Conservation (phyloP, 768 basidiomycete genomes). For the Daedaleopsis sinensis region DNA sequence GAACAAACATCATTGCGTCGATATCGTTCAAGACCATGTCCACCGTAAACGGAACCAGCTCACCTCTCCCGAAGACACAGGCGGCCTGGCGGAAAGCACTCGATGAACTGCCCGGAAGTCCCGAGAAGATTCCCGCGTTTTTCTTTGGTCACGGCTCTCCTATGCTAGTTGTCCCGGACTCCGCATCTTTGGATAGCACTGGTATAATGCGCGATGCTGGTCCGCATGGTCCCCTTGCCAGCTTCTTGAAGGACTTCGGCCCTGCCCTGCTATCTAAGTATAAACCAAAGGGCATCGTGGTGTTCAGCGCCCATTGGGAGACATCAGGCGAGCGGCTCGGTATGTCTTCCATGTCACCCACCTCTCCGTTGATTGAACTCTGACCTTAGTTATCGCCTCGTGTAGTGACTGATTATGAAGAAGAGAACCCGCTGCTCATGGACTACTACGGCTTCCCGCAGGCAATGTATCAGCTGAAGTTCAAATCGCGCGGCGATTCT, state of each 20-base stretch:
- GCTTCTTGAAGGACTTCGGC: constrained; percentile 69
- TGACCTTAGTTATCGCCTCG: not conserved
- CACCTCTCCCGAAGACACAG: constrained; percentile 39
- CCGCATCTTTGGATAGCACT: not conserved
- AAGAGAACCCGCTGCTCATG: constrained; percentile 72
- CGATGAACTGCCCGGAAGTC: constrained; percentile 55
- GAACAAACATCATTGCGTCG: constrained; percentile 14
- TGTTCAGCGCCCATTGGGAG: constrained; percentile 87
- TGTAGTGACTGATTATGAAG: constrained; percentile 75
- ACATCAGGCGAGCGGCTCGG: constrained; percentile 59
- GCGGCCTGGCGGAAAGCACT: constrained; percentile 55
- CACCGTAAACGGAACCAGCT: constrained; percentile 13
- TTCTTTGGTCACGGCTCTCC: constrained; percentile 78
- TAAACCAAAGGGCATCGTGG: constrained; percentile 75
- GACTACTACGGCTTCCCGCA: constrained; percentile 75
- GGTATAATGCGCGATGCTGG: constrained; percentile 37
- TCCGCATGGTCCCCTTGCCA: constrained; percentile 54
- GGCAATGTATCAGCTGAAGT: constrained; percentile 62
- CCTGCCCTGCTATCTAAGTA: constrained; percentile 68
- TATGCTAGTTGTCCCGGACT: constrained; percentile 44
- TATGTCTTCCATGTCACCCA: constrained; percentile 29
- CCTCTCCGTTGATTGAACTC: constrained; percentile 4
- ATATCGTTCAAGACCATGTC: constrained; percentile 18
- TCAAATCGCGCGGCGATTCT: constrained; percentile 67
- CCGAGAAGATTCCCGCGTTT: constrained; percentile 69